phyloP scores from a whole-genome alignment of 1,284 basidiomycete genomes.

The Apiotrichum mycotoxinovorans region DNA sequence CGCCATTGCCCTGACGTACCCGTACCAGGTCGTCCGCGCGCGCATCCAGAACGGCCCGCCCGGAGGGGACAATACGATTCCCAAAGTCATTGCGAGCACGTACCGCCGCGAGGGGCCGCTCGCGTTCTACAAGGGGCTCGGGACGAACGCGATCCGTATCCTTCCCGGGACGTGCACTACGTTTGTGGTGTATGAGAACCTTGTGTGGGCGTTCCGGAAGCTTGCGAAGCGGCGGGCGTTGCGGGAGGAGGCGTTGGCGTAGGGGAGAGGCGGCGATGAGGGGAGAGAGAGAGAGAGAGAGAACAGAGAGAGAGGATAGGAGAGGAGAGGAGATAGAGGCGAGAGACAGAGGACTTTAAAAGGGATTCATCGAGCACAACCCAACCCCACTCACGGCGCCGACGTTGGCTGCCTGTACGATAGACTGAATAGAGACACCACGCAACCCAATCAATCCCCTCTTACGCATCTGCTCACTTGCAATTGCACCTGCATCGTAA shows the following conservation, averaged over 20 bases:
- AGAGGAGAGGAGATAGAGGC: too few species aligned
- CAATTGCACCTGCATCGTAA: not conserved
- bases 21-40: conserved; percentile 94
- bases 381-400: too few species aligned
- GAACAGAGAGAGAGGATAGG: too few species aligned
- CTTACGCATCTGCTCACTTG: not conserved
- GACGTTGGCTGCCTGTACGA: not conserved
- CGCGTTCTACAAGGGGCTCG: conserved; percentile 93
- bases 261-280: not conserved
- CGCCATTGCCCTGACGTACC: conserved; percentile 84
- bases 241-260: conserved; percentile 11
- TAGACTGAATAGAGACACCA: not conserved
- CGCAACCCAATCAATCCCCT: not conserved
- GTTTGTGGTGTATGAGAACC: conserved; percentile 96
- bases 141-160: conserved; percentile 93
- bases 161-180: conserved; percentile 96
- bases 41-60: conserved; percentile 74
- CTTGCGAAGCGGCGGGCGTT: conserved; percentile 28
- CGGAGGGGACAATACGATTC: conserved; percentile 60
- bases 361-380: not conserved
- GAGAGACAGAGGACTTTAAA: too few species aligned
- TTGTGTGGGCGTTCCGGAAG: conserved; percentile 73
- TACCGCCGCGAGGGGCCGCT: conserved; percentile 73
- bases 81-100: conserved; percentile 71
- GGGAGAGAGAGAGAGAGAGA: not conserved